A percentile compares a stretch with the other conserved stretches of the same genome.
Conservation (phyloP, 257 asterid species). For the Plantago major region DNA sequence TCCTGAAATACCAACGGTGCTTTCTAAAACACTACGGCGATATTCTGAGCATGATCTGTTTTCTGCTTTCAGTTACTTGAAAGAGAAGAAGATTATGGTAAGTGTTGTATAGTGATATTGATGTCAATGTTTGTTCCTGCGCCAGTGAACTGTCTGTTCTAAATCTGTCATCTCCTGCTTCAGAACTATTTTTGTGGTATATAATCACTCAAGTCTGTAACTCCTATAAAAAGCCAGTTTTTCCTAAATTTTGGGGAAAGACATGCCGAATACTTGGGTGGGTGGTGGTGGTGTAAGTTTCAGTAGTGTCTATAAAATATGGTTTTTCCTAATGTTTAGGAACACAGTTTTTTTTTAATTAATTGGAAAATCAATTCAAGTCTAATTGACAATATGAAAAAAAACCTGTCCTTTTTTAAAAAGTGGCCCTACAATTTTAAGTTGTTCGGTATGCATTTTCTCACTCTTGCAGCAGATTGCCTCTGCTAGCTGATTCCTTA, state of each 20-base stretch:
- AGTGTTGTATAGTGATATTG: slow-evolving; percentile 21
- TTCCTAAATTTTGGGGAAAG: too few relatives aligned
- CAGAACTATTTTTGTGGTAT: slow-evolving; percentile 10
- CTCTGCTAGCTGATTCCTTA: not conserved
- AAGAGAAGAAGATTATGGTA: slow-evolving; percentile 89
- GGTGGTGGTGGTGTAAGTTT: too few relatives aligned
- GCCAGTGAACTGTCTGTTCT: slow-evolving; percentile 5
- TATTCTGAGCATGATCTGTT: slow-evolving; percentile 96
- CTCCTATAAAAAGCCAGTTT: too few relatives aligned
- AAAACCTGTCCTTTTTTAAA: not conserved
- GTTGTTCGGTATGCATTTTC: slow-evolving; percentile 13
- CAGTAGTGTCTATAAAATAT: too few relatives aligned
- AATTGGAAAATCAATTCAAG: not conserved
- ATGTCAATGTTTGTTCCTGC: slow-evolving; percentile 9
- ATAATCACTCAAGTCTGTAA: slow-evolving; percentile 8
- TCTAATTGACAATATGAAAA: not conserved
- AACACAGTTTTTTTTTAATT: too few relatives aligned
- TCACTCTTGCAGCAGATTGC: not conserved
- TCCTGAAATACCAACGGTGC: slow-evolving; percentile 61
- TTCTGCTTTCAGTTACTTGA: slow-evolving; percentile 87
- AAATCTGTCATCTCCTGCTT: slow-evolving; percentile 10
- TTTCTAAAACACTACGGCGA: slow-evolving; percentile 85
- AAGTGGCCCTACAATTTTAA: too few relatives aligned
- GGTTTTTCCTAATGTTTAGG: too few relatives aligned
- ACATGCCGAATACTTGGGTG: too few relatives aligned